Base-by-base conservation (phyloP, 2,329 filamentous ascomycete genomes). In the Pleoardoris graminearum region DNA sequence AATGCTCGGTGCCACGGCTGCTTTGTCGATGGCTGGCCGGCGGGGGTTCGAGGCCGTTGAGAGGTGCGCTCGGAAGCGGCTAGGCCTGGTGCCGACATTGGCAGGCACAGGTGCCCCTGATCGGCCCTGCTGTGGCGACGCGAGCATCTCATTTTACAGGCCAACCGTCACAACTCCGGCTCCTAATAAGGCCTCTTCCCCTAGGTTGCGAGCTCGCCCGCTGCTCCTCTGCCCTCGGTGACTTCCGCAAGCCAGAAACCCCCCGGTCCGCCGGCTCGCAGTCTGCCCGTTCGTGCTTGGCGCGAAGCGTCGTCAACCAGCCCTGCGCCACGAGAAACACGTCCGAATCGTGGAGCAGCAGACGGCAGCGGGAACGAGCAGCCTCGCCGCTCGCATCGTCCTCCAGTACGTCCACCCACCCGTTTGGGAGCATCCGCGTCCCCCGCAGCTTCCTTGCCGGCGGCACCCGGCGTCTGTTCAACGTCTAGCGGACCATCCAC, bases 401-500 rank as follows among this genome's bases (percentile, higher is more conserved):
- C 19, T n/a, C n/a, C 14, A 50, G 59, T 66, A 66, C 48, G 59
- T 67, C 49, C 35, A 36, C 44, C 39, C 54, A 42, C 19, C 16
- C 25, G 29, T 33, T 38, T 48, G 23, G 47, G 42, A 46, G 39
- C 50, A 48, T 57, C 64, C 61, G 54, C 52, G 23, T 33, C 54
- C 56, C 56, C 61, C 63, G 64, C 61, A 46, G 47, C 57, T 60
- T 57, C 59, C 64, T 45, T 62, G 65, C 66, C 67, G 66, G 62
- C 55, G 32, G 50, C 47, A 53, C 53, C 60, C 56, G 64, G 56
- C 59, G 45, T 63, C 58, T 50, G 57, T 57, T 39, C 53, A 55
- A 29, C 56, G 22, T n/a, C 23, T 29, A 32, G 43, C 51, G 27
- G 43, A 12, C 16, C 35, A 19, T 50, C 35, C 42, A 16, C 46